Conservation (phyloP, 2,329 filamentous ascomycete species). For the Ceratocystis variospora region DNA sequence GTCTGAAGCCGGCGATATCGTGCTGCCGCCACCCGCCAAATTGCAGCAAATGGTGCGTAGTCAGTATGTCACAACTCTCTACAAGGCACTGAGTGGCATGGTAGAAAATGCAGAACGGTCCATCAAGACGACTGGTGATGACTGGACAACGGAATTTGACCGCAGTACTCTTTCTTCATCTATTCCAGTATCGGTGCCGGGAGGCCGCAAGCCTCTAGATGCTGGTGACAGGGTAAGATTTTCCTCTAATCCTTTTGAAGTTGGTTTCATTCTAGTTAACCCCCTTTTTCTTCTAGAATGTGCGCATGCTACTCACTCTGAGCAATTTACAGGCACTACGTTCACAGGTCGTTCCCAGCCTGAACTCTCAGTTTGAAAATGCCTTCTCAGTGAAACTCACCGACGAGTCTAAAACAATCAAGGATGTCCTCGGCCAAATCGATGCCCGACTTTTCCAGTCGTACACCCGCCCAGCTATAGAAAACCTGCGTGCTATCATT, state of each 20-base stretch:
- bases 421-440: slow-evolving; percentile 80
- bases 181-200: slow-evolving; percentile 20
- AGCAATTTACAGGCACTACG: slow-evolving; percentile 81
- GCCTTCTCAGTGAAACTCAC: slow-evolving; percentile 88
- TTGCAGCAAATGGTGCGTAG: slow-evolving; percentile 78
- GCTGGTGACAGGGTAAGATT: slow-evolving; percentile 41
- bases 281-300: slow-evolving; percentile 42
- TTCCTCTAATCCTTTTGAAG: neutral
- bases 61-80: slow-evolving; percentile 86
- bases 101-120: slow-evolving; percentile 87
- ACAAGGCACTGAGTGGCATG: slow-evolving; percentile 88
- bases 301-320: slow-evolving; percentile 84
- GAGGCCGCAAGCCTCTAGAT: slow-evolving; percentile 36
- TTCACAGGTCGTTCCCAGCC: slow-evolving; percentile 64
- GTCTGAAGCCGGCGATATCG: slow-evolving; percentile 59
- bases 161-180: slow-evolving; percentile 2
- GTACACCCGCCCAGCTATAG: slow-evolving; percentile 68
- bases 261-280: neutral
- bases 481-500: slow-evolving; percentile 55
- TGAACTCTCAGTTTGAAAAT: slow-evolving; percentile 88
- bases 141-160: slow-evolving; percentile 41
- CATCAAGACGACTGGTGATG: slow-evolving; percentile 48
- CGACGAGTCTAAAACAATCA: slow-evolving; percentile 83
- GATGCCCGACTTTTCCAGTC: slow-evolving; percentile 82
- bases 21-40: slow-evolving; percentile 74